Base-by-base conservation (phyloP, 306 rosid genomes). In the Dicorynia guianensis region DNA sequence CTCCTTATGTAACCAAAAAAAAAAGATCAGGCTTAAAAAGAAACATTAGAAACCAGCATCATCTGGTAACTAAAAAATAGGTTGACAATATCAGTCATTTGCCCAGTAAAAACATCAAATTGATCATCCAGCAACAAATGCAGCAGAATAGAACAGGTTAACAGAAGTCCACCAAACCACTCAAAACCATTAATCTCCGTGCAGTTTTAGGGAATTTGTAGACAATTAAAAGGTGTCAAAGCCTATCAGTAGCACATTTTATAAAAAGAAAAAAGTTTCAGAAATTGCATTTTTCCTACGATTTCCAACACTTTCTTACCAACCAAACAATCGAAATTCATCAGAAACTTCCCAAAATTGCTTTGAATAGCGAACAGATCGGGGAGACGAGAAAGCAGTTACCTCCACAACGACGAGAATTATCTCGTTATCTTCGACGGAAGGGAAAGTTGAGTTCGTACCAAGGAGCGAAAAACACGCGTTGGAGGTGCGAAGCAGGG, bases 391-490 rank as follows among this genome's bases (percentile, higher is more conserved):
- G 34, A 15, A 14, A 40, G n/a, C 19, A 4, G 3, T 30, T 76
- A 77, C 85, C 83, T 71, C 40, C 56, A 39, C 43, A 4, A 0
- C 59, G 20, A 57, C 43, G 60, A 77, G 82, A 74, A 69, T 25
- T 25, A 25, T 25, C 30, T 2, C 30, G 30, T 25, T 25, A 1
- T 25, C 30, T 25, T 25, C 30, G 1, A 25, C 30, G 30, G 30
- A 25, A 25, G 30, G 30, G 30, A 25, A 25, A 25, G 30, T 25
- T 25, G 30, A 25, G 74, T 43, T 25, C 30, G 30, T 25, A 25
- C 30, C 58, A 43, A 64, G 33, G 15, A 72, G 57, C 59, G 6
- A 72, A 5, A 38, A 8, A 49, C 35, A 75, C 80, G 83, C 52
- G 81, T 48, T 10, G 30, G 35, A 25, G 11, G 20, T 65, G 14